These are phyloP conservation scores for Podaxis pistillaris DNA, from an alignment of 768 basidiomycete species.

Conservation along the genomic window DNA sequence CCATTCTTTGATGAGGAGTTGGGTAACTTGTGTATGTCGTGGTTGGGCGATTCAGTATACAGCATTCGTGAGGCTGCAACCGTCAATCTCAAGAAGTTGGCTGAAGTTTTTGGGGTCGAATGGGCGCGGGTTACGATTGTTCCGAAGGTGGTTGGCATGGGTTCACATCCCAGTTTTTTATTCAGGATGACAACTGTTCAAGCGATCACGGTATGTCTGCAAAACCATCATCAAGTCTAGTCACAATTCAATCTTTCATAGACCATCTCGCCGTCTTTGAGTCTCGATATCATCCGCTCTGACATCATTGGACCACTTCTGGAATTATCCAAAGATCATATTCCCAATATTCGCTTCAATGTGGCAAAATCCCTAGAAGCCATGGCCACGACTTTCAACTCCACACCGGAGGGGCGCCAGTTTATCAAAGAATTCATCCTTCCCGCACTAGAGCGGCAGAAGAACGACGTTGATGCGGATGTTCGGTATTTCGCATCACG, in stretches of 20 bases:
- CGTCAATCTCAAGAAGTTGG: constrained; percentile 92
- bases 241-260: constrained; percentile 28
- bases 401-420: constrained; percentile 65
- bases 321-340: constrained; percentile 81
- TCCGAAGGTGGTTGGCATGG: constrained; percentile 97
- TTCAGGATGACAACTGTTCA: constrained; percentile 99
- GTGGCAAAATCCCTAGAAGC: constrained; percentile 95
- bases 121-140: constrained; percentile 95
- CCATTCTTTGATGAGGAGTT: constrained; percentile 98
- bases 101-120: constrained; percentile 97
- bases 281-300: constrained; percentile 75
- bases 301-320: constrained; percentile 85
- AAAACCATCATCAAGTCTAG: constrained; percentile 13
- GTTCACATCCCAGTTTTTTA: constrained; percentile 92
- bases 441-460: constrained; percentile 83
- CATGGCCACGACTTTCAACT: constrained; percentile 69
- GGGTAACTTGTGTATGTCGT: constrained; percentile 96
- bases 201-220: constrained; percentile 81
- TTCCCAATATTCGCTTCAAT: constrained; percentile 99
- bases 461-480: constrained; percentile 90
- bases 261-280: constrained; percentile 95
- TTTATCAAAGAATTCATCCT: constrained; percentile 72
- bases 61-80: constrained; percentile 99
- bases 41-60: constrained; percentile 97
- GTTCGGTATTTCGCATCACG: constrained; percentile 91